Percentiles rank a stretch among this genome's conserved stretches.
Conservation (phyloP, 2,329 filamentous ascomycete genomes). For the Xylaria arbuscula region DNA sequence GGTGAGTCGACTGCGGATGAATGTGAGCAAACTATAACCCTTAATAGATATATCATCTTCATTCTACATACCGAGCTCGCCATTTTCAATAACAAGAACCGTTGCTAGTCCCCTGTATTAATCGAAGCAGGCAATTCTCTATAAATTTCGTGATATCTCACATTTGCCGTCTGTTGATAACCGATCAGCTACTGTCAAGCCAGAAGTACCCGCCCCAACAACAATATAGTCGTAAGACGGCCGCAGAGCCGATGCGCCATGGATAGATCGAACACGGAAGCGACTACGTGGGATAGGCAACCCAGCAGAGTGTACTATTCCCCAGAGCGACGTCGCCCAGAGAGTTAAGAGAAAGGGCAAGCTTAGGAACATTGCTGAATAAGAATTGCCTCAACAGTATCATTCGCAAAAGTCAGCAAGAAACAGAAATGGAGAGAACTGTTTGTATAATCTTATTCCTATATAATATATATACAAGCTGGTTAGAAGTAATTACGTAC, state of each 20-base stretch:
- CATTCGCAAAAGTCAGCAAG: background rate
- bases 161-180: slow-evolving; percentile 46
- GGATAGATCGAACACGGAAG: background rate
- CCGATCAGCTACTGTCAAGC: slow-evolving; percentile 46
- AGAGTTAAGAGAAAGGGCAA: slow-evolving; percentile 4
- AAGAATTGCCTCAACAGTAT: background rate
- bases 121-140: background rate
- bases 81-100: slow-evolving; percentile 48
- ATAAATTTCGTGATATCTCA: slow-evolving; percentile 27
- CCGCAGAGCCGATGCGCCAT: background rate
- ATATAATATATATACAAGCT: background rate
- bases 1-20: slow-evolving; percentile 42
- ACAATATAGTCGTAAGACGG: slow-evolving; percentile 47
- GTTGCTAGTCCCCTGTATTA: slow-evolving; percentile 34
- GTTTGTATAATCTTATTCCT: background rate
- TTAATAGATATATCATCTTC: background rate
- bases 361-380: slow-evolving; percentile 16
- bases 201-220: slow-evolving; percentile 46
- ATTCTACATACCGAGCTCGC: slow-evolving; percentile 39
- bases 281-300: background rate
- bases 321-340: slow-evolving; percentile 10
- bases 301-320: background rate
- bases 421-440: background rate
- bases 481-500: background rate
- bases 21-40: slow-evolving; percentile 21